Evolutionary conservation across 176 grass and related monocot species (phyloP).

Genomic region (Themeda triandra): DNA sequence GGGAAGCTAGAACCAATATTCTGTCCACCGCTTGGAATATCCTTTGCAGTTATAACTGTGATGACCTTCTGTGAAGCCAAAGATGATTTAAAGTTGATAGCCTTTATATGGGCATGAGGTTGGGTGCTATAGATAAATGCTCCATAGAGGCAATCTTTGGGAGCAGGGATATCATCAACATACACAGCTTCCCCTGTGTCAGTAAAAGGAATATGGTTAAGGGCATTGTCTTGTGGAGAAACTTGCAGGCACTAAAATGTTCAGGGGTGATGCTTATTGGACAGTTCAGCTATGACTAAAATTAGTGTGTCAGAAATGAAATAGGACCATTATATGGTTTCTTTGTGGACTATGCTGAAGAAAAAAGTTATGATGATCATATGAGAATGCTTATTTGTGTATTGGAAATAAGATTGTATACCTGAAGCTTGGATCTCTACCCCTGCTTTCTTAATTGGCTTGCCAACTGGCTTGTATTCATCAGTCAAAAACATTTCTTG

Average conservation of each 20-base stretch:
- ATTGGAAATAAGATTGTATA: constrained; percentile 34
- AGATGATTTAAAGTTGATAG: constrained; percentile 49
- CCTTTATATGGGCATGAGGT: constrained; percentile 57
- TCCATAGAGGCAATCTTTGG: constrained; percentile 80
- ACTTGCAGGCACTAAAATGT: not conserved
- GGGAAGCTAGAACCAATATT: constrained; percentile 42
- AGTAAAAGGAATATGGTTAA: constrained; percentile 20
- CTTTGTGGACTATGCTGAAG: not conserved
- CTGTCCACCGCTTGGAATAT: constrained; percentile 66
- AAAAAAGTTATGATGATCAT: not conserved
- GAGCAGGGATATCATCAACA: constrained; percentile 80
- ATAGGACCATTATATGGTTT: not conserved
- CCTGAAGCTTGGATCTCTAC: constrained; percentile 90
- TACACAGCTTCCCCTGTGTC: constrained; percentile 79
- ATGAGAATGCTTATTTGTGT: not conserved
- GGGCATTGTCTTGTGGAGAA: not conserved
- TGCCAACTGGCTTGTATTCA: constrained; percentile 71
- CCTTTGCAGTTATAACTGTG: constrained; percentile 56
- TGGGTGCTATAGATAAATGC: constrained; percentile 86
- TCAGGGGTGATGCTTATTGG: not conserved
- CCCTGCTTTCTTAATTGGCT: constrained; percentile 62
- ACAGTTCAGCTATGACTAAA: constrained; percentile 7
- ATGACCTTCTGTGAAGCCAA: constrained; percentile 61
- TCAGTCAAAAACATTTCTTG: constrained; percentile 55
- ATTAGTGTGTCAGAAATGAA: not conserved